Evolutionary conservation across 2,329 filamentous ascomycete genomes (phyloP).

Genomic region (Claviceps purpurea): DNA sequence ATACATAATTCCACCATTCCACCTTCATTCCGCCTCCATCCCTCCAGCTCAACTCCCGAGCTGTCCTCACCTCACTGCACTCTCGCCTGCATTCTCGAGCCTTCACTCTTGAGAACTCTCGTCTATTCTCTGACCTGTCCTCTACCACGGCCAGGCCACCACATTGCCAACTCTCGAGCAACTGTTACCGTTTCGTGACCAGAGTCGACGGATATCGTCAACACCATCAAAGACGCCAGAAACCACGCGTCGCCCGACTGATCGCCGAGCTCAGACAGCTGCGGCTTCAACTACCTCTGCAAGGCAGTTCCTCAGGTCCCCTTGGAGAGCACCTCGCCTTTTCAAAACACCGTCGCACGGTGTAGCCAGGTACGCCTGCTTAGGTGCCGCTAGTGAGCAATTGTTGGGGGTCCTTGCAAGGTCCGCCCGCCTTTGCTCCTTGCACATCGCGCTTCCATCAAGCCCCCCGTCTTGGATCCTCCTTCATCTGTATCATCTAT

Average conservation of each 20-base stretch:
- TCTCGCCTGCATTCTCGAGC: background rate
- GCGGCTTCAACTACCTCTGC: background rate
- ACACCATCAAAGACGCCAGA: background rate
- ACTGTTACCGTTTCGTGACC: background rate
- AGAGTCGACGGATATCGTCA: background rate
- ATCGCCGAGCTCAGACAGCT: background rate
- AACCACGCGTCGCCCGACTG: background rate
- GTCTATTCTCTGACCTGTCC: background rate
- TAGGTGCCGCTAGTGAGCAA: constrained; percentile 6
- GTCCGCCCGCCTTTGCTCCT: background rate
- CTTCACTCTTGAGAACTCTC: background rate
- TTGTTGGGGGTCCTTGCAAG: constrained; percentile 1
- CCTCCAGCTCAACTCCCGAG: background rate
- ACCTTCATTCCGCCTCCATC: background rate
- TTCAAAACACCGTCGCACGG: constrained; percentile 5
- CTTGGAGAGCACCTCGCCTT: constrained; percentile 1
- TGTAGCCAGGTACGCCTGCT: constrained; percentile 7
- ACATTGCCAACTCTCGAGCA: background rate
- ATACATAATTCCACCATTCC: background rate
- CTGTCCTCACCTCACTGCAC: background rate
- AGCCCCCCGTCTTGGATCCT: too few relatives aligned
- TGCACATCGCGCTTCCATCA: background rate
- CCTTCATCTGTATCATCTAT: too few relatives aligned
- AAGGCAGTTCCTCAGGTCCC: background rate
- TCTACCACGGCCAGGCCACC: background rate